phyloP scores from a whole-genome alignment of 495 filamentous ascomycete species.

The Tetracladium setigerum region DNA sequence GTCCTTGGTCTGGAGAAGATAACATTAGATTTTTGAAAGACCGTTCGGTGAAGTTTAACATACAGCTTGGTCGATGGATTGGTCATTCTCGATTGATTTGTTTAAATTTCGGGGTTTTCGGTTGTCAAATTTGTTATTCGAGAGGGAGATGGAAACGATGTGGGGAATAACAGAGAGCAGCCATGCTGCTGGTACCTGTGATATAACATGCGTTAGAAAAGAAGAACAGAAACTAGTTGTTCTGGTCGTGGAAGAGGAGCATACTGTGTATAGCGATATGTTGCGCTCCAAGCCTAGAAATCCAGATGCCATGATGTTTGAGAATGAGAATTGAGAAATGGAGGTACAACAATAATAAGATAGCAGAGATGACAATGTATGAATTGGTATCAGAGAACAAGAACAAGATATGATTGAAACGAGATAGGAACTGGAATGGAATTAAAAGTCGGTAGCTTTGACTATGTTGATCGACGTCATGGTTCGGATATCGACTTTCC shows the following conservation, averaged over 20 bases:
- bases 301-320: too few species aligned
- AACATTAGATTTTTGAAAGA: neutral
- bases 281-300: slow-evolving; percentile 19
- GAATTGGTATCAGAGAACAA: too few species aligned
- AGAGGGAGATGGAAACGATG: slow-evolving; percentile 25
- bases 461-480: too few species aligned
- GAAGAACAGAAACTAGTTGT: neutral
- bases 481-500: too few species aligned
- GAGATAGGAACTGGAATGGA: too few species aligned
- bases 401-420: too few species aligned
- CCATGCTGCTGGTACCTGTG: slow-evolving; percentile 40
- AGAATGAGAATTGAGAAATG: too few species aligned
- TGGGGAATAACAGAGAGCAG: slow-evolving; percentile 30
- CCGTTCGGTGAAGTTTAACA: slow-evolving; percentile 7
- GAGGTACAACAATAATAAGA: too few species aligned
- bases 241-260: slow-evolving; percentile 2
- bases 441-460: too few species aligned
- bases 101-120: slow-evolving; percentile 29
- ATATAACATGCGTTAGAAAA: neutral
- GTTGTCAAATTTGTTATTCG: slow-evolving; percentile 34
- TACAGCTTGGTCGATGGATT: slow-evolving; percentile 34
- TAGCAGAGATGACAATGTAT: too few species aligned
- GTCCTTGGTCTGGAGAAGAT: slow-evolving; percentile 13
- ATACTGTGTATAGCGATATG: slow-evolving; percentile 39
- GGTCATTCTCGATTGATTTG: slow-evolving; percentile 28